Percentiles rank a stretch among this genome's conserved stretches.
phyloP scores from a whole-genome alignment of 192 early-diverging fungal species.

The Thamnidium elegans region DNA sequence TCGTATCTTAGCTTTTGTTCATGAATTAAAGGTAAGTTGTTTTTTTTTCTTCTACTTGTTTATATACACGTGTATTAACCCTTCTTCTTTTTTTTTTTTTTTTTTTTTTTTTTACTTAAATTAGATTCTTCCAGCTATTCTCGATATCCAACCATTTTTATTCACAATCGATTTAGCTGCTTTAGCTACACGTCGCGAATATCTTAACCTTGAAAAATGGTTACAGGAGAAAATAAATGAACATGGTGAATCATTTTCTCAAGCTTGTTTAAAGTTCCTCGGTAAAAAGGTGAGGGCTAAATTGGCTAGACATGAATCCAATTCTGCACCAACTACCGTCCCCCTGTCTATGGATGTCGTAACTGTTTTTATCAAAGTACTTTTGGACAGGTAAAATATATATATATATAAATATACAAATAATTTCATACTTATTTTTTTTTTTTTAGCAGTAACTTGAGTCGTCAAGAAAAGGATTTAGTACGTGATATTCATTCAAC shows the following conservation, averaged over 20 bases:
- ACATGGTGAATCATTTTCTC: slow-evolving; percentile 63
- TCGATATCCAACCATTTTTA: slow-evolving; percentile 61
- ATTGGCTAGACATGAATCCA: slow-evolving; percentile 42
- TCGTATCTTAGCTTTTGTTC: slow-evolving; percentile 72
- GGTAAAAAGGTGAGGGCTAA: slow-evolving; percentile 58
- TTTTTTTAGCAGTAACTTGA: not conserved
- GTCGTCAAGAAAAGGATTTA: slow-evolving; percentile 6
- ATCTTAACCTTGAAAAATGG: slow-evolving; percentile 84
- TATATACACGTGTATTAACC: slow-evolving; percentile 25
- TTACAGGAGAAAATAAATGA: slow-evolving; percentile 66
- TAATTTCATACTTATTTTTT: not conserved
- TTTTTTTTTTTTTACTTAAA: slow-evolving; percentile 1
- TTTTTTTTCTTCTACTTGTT: not conserved
- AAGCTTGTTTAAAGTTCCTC: slow-evolving; percentile 74
- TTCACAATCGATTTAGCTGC: slow-evolving; percentile 82
- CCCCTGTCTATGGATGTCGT: slow-evolving; percentile 65
- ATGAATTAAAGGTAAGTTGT: slow-evolving; percentile 69
- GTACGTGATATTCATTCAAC: slow-evolving; percentile 17
- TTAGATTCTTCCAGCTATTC: slow-evolving; percentile 66
- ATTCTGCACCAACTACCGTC: slow-evolving; percentile 38
- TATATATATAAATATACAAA: not conserved
- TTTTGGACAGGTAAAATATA: slow-evolving; percentile 48
- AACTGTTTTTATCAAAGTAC: slow-evolving; percentile 62
- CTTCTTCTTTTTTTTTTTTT: slow-evolving; percentile 5
- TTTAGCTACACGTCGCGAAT: slow-evolving; percentile 73